Conservation (phyloP, 2,329 filamentous ascomycete genomes). For the Magnaporthiopsis incrustans region DNA sequence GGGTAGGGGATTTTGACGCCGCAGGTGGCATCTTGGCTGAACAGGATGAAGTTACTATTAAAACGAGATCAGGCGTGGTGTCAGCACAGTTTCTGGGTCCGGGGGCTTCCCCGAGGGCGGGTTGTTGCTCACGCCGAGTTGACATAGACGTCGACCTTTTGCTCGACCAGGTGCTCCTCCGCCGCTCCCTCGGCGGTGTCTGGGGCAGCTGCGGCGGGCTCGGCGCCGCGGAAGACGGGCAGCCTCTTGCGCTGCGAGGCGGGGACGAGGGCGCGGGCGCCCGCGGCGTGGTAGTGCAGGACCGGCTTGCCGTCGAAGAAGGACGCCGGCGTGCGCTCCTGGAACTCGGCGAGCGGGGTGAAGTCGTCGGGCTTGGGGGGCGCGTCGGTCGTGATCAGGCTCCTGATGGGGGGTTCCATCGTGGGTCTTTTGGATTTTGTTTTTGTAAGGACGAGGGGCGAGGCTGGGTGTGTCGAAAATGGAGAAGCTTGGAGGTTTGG, state of each 20-base stretch:
- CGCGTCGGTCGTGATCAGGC: constrained; percentile 45
- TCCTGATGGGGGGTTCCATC: constrained; percentile 6
- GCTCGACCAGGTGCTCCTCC: constrained; percentile 32
- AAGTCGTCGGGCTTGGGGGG: constrained; percentile 53
- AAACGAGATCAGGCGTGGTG: constrained; percentile 15
- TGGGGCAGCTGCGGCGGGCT: constrained; percentile 23
- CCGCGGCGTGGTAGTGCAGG: constrained; percentile 53
- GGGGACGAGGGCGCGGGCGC: constrained; percentile 50
- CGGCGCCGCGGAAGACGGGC: constrained; percentile 37
- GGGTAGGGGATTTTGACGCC: constrained; percentile 68
- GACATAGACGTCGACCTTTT: constrained; percentile 48
- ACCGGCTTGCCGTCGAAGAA: constrained; percentile 67
- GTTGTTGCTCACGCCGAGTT: constrained; percentile 44
- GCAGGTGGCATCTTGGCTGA: constrained; percentile 45
- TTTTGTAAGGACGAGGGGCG: too few species aligned
- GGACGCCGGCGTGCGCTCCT: constrained; percentile 62
- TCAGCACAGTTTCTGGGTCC: not conserved
- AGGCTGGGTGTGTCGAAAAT: not conserved
- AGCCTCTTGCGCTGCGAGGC: constrained; percentile 45
- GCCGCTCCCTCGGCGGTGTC: constrained; percentile 18
- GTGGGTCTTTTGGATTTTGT: not conserved
- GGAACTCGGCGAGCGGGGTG: constrained; percentile 58
- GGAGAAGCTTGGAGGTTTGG: too few species aligned
- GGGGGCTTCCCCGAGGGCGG: not conserved
- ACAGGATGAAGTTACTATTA: constrained; percentile 53